Conservation (phyloP, 2,329 filamentous ascomycete genomes). For the Tolypocladium endophyticum region DNA sequence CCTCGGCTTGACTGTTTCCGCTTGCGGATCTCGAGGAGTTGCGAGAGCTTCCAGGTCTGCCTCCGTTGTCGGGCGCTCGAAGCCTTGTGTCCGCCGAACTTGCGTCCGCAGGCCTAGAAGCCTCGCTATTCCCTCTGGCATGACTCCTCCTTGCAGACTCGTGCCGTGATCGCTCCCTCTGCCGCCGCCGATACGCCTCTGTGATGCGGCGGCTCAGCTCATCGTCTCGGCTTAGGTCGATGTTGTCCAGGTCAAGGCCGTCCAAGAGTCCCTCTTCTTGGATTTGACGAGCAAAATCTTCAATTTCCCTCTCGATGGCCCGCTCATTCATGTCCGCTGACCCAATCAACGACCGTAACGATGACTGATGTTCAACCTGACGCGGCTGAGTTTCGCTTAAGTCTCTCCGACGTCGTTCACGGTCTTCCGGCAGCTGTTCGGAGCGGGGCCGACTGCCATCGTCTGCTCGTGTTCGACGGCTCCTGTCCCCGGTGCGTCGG, state of each 20-base stretch:
- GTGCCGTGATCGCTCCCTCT: slow-evolving; percentile 48
- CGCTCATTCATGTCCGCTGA: slow-evolving; percentile 65
- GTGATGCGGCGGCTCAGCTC: slow-evolving; percentile 86
- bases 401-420: slow-evolving; percentile 19
- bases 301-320: slow-evolving; percentile 78
- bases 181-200: slow-evolving; percentile 71
- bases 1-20: slow-evolving; percentile 30
- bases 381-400: slow-evolving; percentile 39
- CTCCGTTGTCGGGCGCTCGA: slow-evolving; percentile 13
- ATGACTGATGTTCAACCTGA: slow-evolving; percentile 81
- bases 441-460: slow-evolving; percentile 15
- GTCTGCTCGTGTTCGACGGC: slow-evolving; percentile 12
- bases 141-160: slow-evolving; percentile 35
- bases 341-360: slow-evolving; percentile 74
- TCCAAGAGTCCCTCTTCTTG: slow-evolving; percentile 79
- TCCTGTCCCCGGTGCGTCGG: slow-evolving; percentile 12
- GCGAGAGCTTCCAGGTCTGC: slow-evolving; percentile 21
- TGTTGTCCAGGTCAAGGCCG: slow-evolving; percentile 78
- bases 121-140: slow-evolving; percentile 20
- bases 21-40: slow-evolving; percentile 36
- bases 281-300: slow-evolving; percentile 83
- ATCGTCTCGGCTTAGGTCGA: slow-evolving; percentile 76
- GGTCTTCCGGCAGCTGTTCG: slow-evolving; percentile 26
- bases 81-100: slow-evolving; percentile 14
- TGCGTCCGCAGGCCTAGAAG: slow-evolving; percentile 20